These are phyloP conservation scores for Sordariomycetes sp. DNA, from an alignment of 2,329 filamentous ascomycete genomes.

Conservation along the genomic window DNA sequence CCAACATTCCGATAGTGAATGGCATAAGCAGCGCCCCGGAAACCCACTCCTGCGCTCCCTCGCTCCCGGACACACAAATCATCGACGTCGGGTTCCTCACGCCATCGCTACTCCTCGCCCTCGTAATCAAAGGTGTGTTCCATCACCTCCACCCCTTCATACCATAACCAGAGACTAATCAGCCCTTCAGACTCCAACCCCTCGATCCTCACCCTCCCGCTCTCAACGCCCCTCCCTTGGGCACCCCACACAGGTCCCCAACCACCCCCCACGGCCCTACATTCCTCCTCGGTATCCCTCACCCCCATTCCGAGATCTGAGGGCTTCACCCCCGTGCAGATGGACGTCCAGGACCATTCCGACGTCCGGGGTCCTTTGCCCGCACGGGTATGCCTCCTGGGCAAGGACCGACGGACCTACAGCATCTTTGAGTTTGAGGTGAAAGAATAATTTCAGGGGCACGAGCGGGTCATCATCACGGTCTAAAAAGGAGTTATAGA, in stretches of 20 bases:
- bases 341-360: slow-evolving; percentile 38
- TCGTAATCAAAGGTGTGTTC: slow-evolving; percentile 23
- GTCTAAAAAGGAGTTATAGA: too few species aligned
- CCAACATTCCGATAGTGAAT: slow-evolving; percentile 40
- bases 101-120: slow-evolving; percentile 47
- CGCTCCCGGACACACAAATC: slow-evolving; percentile 30
- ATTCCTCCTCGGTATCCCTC: not conserved
- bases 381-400: slow-evolving; percentile 38
- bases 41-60: slow-evolving; percentile 27
- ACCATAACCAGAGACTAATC: not conserved
- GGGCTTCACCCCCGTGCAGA: slow-evolving; percentile 30
- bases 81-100: slow-evolving; percentile 60
- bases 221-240: slow-evolving; percentile 2
- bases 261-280: not conserved
- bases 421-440: slow-evolving; percentile 30
- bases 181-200: not conserved
- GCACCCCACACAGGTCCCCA: slow-evolving; percentile 3
- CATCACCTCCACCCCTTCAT: not conserved
- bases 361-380: slow-evolving; percentile 34
- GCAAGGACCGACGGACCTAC: slow-evolving; percentile 33
- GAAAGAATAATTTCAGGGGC: not conserved
- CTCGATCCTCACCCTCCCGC: not conserved
- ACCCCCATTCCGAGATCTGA: slow-evolving; percentile 11
- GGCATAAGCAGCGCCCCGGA: slow-evolving; percentile 41
- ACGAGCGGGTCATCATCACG: too few species aligned